phyloP scores from a whole-genome alignment of 345 rosid species.

The Euphorbia lathyris region DNA sequence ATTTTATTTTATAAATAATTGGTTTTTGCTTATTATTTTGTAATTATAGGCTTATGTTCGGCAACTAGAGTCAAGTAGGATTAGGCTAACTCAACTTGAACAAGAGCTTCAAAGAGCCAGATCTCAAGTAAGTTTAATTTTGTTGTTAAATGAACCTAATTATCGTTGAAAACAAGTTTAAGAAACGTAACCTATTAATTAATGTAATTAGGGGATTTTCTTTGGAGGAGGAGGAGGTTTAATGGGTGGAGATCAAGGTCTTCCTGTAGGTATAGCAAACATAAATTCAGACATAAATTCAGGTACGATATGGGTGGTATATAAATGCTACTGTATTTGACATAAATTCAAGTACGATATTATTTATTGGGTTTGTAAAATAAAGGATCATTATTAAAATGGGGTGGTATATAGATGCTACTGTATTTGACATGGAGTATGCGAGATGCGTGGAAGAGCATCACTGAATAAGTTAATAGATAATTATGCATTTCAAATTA shows the following conservation, averaged over 20 bases:
- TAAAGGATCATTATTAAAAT: too few species aligned
- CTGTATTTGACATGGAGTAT: conserved; percentile 84
- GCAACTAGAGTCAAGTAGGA: conserved; percentile 92
- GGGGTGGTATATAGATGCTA: too few species aligned
- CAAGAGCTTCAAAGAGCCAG: conserved; percentile 92
- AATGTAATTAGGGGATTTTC: conserved; percentile 60
- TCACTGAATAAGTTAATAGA: conserved; percentile 63
- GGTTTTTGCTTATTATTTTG: not conserved
- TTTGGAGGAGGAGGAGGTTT: conserved; percentile 66
- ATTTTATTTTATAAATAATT: not conserved
- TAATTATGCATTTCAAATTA: too few species aligned
- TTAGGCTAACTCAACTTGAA: conserved; percentile 85
- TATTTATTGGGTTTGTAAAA: too few species aligned
- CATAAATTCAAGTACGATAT: too few species aligned
- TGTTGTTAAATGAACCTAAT: too few species aligned
- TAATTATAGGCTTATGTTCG: conserved; percentile 84
- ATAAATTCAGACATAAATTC: conserved; percentile 69
- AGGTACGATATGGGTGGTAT: too few species aligned
- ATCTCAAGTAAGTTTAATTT: conserved; percentile 55
- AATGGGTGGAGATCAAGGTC: conserved; percentile 65
- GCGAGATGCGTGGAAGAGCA: conserved; percentile 88
- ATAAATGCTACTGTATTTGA: too few species aligned
- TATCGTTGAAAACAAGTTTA: not conserved
- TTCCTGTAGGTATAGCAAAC: conserved; percentile 49
- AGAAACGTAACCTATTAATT: too few species aligned